Conservation (phyloP, 169 alveolate genomes). For the Perkinsus olseni region DNA sequence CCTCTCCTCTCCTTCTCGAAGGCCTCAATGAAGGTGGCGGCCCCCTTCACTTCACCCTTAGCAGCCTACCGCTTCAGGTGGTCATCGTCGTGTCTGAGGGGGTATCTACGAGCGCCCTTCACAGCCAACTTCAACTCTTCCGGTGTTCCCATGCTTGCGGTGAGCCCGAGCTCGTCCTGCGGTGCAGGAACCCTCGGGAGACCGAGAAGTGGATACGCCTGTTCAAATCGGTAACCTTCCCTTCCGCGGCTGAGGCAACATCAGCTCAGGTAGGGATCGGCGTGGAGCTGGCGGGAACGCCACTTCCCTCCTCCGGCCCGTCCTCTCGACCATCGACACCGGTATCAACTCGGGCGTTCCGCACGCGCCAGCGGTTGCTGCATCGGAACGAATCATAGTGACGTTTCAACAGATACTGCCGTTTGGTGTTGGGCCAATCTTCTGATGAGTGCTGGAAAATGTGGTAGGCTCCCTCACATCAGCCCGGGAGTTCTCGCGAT, state of each 20-base stretch:
- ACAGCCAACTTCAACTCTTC: neutral
- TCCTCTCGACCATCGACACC: neutral
- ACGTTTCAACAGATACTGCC: neutral
- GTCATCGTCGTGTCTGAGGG: neutral
- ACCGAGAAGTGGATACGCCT: neutral
- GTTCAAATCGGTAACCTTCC: neutral
- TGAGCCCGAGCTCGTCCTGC: neutral
- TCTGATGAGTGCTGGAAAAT: too few relatives aligned
- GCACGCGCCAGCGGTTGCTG: neutral
- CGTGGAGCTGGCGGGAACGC: neutral
- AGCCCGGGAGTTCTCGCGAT: too few relatives aligned
- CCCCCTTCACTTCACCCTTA: neutral
- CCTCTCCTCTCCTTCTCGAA: neutral
- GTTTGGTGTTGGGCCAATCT: too few relatives aligned
- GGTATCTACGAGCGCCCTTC: neutral
- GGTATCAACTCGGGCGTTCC: neutral
- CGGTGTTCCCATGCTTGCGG: neutral
- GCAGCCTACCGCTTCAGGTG: neutral
- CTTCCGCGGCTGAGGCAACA: too few relatives aligned
- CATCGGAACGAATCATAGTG: neutral
- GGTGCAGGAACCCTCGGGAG: neutral
- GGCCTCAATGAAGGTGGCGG: neutral
- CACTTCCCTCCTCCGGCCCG: neutral
- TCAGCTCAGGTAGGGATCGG: neutral
- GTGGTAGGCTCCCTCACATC: too few relatives aligned